A percentile compares a stretch with the other conserved stretches of the same genome.
Evolutionary conservation across 257 asterid genomes (phyloP).

Genomic region (Ocimum tenuiflorum): DNA sequence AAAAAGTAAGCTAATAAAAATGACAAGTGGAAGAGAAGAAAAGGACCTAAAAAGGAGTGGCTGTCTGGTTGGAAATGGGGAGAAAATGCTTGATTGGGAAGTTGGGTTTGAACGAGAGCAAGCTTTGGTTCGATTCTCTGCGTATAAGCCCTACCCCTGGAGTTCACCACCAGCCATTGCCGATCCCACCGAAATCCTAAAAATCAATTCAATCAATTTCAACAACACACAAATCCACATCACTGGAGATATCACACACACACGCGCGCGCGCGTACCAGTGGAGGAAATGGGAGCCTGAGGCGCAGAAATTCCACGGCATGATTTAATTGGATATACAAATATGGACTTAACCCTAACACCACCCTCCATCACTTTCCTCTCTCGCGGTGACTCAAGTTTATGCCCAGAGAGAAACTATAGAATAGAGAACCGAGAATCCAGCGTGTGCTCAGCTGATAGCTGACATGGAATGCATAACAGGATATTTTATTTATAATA

Average conservation of each 20-base stretch:
- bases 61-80: slow-evolving; percentile 44
- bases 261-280: too few relatives aligned
- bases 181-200: slow-evolving; percentile 91
- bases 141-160: slow-evolving; percentile 65
- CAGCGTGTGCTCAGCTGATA: too few relatives aligned
- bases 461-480: too few relatives aligned
- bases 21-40: too few relatives aligned
- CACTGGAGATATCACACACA: too few relatives aligned
- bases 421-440: too few relatives aligned
- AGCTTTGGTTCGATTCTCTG: slow-evolving; percentile 79
- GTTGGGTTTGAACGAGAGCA: slow-evolving; percentile 54
- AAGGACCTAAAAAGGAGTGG: slow-evolving; percentile 52
- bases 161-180: slow-evolving; percentile 73
- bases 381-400: slow-evolving; percentile 7
- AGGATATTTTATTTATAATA: too few relatives aligned
- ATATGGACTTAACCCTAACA: slow-evolving; percentile 50
- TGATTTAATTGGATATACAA: slow-evolving; percentile 78
- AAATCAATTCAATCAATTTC: too few relatives aligned
- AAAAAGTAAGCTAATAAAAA: too few relatives aligned
- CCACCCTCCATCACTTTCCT: neutral
- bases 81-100: slow-evolving; percentile 60
- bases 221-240: too few relatives aligned
- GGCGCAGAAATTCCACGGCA: slow-evolving; percentile 72
- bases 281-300: slow-evolving; percentile 56
- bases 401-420: too few relatives aligned